Percentiles rank a stretch among this genome's conserved stretches.
These are phyloP conservation scores for Cyberlindnera saturnus DNA, from an alignment of 805 yeast genomes.

Conservation along the genomic window DNA sequence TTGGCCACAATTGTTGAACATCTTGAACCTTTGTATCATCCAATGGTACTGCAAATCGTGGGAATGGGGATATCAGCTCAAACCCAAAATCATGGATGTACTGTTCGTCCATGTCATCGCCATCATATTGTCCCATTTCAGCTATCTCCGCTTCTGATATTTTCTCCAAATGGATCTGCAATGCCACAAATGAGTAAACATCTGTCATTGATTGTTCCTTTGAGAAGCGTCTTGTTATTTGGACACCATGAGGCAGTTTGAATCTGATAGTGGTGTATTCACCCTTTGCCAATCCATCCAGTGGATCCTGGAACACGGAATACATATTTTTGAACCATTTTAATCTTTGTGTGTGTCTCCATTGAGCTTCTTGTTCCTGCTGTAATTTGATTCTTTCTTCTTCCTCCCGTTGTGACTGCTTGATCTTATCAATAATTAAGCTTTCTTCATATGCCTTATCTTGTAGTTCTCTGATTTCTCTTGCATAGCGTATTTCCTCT, in stretches of 20 bases:
- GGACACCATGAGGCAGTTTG: conserved; percentile 47
- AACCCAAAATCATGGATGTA: conserved; percentile 45
- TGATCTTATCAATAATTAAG: conserved; percentile 47
- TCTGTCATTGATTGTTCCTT: conserved; percentile 36
- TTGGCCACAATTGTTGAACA: conserved; percentile 56
- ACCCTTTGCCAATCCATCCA: conserved; percentile 21
- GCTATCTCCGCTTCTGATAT: conserved; percentile 3
- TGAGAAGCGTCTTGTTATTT: conserved; percentile 39
- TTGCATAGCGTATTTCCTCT: conserved; percentile 50
- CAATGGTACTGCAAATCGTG: conserved; percentile 42
- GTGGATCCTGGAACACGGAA: conserved; percentile 5
- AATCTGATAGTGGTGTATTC: conserved; percentile 42
- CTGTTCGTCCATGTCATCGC: conserved; percentile 9
- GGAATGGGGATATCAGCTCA: conserved; percentile 56
- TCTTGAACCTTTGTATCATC: conserved; percentile 32
- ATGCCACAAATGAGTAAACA: conserved; percentile 44
- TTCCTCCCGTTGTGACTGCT: conserved; percentile 39
- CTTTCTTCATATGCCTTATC: conserved; percentile 63
- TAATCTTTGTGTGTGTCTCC: conserved; percentile 7
- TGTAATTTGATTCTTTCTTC: conserved; percentile 22
- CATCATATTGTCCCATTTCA: conserved; percentile 1
- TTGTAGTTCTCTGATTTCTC: conserved; percentile 56
- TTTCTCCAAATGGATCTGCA: conserved; percentile 26
- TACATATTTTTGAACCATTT: conserved; percentile 9
- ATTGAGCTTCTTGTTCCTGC: conserved; percentile 1